Base-by-base conservation (phyloP, 495 filamentous ascomycete genomes). In the Xylaria venustula region DNA sequence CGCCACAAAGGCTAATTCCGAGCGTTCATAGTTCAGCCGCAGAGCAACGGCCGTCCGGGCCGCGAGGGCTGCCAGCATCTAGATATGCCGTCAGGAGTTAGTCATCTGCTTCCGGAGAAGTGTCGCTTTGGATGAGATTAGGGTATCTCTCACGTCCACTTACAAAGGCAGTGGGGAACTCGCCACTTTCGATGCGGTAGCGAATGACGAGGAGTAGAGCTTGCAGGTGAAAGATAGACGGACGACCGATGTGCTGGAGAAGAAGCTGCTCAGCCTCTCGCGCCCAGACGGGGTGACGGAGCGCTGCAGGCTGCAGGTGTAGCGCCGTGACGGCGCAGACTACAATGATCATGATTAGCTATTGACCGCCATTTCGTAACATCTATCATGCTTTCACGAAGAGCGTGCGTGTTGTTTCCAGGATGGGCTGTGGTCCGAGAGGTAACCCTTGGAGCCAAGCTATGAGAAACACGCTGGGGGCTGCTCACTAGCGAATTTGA, bases 11-110 rank as follows among this genome's bases (percentile, higher is more conserved):
- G 60, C 52, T 6, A 72, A 50, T 34, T 72, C 67, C 0, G 63
- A 57, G 23, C 61, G 63, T 40, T 71, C 70, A 46, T 70, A 72
- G 52, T 72, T 72, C 15, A 72, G 41, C 25, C 70, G 67, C 7
- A 70, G 51, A 1, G 67, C 67, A 9, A 68, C 23, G 9, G 70
- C 70, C 14, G 64, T 70, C 3, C 70, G 63, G 17, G 67, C 62
- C 19, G 70, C 70, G 0, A 72, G 48, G 1, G 67, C 68, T 2
- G 68, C 61, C 3, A 70, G 49, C 67, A 70, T 70, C 42, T 57
- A 47, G 30, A 7, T 6, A 28, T n/a, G 7, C 23, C 7, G 1
- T 48, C 26, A 20, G 23, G 40, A 8, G 32, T 56, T 8, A 56
- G 40, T 9, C 9, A 3, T 37, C 5, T 22, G 7, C 3, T 22